Evolutionary conservation across 345 rosid genomes (phyloP).

Genomic region (Linum tenue): DNA sequence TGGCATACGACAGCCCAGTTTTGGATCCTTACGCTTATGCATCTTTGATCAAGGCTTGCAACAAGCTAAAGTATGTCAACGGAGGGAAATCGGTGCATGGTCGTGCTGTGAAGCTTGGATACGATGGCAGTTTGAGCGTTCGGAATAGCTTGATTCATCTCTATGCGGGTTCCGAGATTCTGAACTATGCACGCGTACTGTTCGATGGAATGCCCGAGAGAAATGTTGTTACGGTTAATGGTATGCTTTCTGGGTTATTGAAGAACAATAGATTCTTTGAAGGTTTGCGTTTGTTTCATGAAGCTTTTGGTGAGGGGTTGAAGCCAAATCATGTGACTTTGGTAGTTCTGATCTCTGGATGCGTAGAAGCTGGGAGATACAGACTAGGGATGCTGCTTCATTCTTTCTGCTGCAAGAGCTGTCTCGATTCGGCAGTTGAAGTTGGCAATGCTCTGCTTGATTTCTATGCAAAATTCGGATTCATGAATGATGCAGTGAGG

Average conservation of each 20-base stretch:
- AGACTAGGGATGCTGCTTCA: slow-evolving; percentile 17
- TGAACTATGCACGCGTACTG: slow-evolving; percentile 14
- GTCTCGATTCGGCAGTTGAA: slow-evolving; percentile 10
- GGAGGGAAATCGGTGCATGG: slow-evolving; percentile 17
- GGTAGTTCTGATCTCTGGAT: slow-evolving; percentile 19
- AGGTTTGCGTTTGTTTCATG: slow-evolving; percentile 14
- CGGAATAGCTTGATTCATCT: slow-evolving; percentile 16
- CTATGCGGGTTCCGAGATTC: slow-evolving; percentile 7
- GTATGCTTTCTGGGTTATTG: slow-evolving; percentile 22
- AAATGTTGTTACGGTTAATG: slow-evolving; percentile 18
- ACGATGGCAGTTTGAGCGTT: slow-evolving; percentile 8
- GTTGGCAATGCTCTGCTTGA: slow-evolving; percentile 20
- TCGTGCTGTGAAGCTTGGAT: slow-evolving; percentile 15
- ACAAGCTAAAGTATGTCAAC: neutral
- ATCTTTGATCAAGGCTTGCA: slow-evolving; percentile 21
- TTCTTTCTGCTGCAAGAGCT: slow-evolving; percentile 16
- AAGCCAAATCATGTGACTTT: slow-evolving; percentile 24
- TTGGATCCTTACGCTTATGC: slow-evolving; percentile 14
- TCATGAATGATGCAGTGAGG: slow-evolving; percentile 11
- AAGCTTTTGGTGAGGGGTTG: slow-evolving; percentile 11
- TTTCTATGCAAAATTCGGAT: slow-evolving; percentile 21
- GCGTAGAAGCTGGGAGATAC: slow-evolving; percentile 11
- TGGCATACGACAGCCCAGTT: neutral
- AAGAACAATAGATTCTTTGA: slow-evolving; percentile 13
- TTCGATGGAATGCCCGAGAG: slow-evolving; percentile 22